phyloP scores from a whole-genome alignment of 78 protist genomes.

The Dictyostelium brefeldianum region DNA sequence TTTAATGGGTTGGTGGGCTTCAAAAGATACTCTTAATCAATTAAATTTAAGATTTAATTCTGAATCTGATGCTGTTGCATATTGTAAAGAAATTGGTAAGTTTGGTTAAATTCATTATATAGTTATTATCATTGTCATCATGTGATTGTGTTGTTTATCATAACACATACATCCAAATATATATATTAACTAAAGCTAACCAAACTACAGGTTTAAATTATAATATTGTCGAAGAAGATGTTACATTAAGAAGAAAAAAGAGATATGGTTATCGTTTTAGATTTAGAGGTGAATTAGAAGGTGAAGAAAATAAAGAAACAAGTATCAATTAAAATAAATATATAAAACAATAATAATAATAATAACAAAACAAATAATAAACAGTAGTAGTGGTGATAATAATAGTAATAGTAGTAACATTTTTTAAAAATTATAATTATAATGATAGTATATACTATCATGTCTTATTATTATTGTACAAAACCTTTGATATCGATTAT shows the following conservation, averaged over 20 bases:
- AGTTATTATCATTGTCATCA: neutral
- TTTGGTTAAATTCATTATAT: neutral
- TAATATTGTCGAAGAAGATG: conserved; percentile 51
- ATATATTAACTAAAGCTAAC: neutral
- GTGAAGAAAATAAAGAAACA: neutral
- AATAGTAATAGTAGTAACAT: no score
- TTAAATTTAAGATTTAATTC: conserved; percentile 38
- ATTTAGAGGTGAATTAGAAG: conserved; percentile 65
- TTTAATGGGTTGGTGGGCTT: conserved; percentile 82
- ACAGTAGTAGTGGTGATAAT: no score
- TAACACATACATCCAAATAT: neutral
- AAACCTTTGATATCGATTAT: no score
- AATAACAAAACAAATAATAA: neutral
- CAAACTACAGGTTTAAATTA: conserved; percentile 52
- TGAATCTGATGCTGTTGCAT: conserved; percentile 61
- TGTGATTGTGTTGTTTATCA: neutral
- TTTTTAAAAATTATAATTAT: no score
- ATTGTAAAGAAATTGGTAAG: conserved; percentile 75
- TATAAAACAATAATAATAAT: neutral
- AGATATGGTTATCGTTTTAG: conserved; percentile 71
- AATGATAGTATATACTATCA: no score
- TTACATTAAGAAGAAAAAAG: conserved; percentile 45
- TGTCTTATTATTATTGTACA: no score
- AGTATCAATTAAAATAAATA: conserved; percentile 19
- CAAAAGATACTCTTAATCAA: conserved; percentile 70